These are phyloP conservation scores for Russula earlei DNA, from an alignment of 768 basidiomycete species.

Conservation along the genomic window DNA sequence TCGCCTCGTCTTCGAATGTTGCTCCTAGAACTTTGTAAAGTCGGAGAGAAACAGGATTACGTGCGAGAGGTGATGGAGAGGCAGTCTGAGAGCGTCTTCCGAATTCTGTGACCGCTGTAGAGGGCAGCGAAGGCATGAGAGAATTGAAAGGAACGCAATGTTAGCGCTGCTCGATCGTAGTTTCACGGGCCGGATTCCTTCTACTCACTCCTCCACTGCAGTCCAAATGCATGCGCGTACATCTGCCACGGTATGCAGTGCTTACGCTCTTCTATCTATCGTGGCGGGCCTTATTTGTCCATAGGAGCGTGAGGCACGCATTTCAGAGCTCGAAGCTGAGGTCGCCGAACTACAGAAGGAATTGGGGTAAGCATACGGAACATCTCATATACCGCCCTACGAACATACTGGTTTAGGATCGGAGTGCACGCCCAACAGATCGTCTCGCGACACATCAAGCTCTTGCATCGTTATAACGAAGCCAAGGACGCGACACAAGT, in stretches of 20 bases:
- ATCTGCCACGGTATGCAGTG: constrained; percentile 3
- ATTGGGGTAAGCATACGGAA: background rate
- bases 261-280: background rate
- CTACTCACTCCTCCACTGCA: no score
- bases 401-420: constrained; percentile 22
- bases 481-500: constrained; percentile 76
- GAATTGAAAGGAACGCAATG: no score
- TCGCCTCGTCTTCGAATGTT: constrained; percentile 67
- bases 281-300: background rate
- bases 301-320: constrained; percentile 14
- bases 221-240: constrained; percentile 15
- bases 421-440: constrained; percentile 43
- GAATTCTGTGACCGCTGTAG: constrained; percentile 21
- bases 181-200: no score
- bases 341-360: constrained; percentile 10
- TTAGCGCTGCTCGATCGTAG: no score
- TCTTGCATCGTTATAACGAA: constrained; percentile 68
- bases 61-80: constrained; percentile 24
- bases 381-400: background rate
- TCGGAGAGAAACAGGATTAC: constrained; percentile 74
- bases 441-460: constrained; percentile 53
- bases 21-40: constrained; percentile 87
- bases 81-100: constrained; percentile 18
- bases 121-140: constrained; percentile 13
- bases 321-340: constrained; percentile 13